Evolutionary conservation across 306 rosid genomes (phyloP).

Genomic region (barrel medic (Medicago truncatula)): DNA sequence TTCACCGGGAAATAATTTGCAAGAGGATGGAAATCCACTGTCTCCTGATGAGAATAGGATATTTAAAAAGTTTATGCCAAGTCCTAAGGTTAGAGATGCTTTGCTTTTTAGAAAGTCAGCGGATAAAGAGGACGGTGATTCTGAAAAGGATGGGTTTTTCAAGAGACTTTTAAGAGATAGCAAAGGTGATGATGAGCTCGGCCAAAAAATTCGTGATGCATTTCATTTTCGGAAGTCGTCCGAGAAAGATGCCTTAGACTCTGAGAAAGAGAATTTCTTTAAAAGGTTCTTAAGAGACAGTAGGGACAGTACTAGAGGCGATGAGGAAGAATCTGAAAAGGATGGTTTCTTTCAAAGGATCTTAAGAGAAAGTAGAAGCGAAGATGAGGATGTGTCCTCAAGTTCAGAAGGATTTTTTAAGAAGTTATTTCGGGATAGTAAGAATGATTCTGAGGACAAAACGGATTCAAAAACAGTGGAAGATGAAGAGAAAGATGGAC

Average conservation of each 20-base stretch:
- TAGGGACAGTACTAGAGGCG: slow-evolving; percentile 59
- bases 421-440: slow-evolving; percentile 89
- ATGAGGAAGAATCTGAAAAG: slow-evolving; percentile 68
- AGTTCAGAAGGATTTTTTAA: slow-evolving; percentile 93
- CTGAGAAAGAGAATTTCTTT: slow-evolving; percentile 85
- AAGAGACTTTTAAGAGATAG: slow-evolving; percentile 90
- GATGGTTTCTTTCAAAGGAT: slow-evolving; percentile 86
- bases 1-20: slow-evolving; percentile 60
- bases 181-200: slow-evolving; percentile 80
- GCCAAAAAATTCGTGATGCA: slow-evolving; percentile 79
- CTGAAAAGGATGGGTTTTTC: slow-evolving; percentile 95
- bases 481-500: slow-evolving; percentile 88
- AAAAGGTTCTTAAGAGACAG: slow-evolving; percentile 79
- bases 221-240: slow-evolving; percentile 80
- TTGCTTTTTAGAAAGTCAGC: slow-evolving; percentile 86
- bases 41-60: slow-evolving; percentile 84
- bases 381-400: slow-evolving; percentile 74
- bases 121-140: slow-evolving; percentile 82
- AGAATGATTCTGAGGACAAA: slow-evolving; percentile 74
- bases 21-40: slow-evolving; percentile 61
- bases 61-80: slow-evolving; percentile 84
- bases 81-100: slow-evolving; percentile 92
- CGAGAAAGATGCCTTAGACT: slow-evolving; percentile 76
- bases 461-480: slow-evolving; percentile 59
- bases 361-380: slow-evolving; percentile 70